Conservation (phyloP, 805 yeast genomes). For the Wickerhamiella azymoides region DNA sequence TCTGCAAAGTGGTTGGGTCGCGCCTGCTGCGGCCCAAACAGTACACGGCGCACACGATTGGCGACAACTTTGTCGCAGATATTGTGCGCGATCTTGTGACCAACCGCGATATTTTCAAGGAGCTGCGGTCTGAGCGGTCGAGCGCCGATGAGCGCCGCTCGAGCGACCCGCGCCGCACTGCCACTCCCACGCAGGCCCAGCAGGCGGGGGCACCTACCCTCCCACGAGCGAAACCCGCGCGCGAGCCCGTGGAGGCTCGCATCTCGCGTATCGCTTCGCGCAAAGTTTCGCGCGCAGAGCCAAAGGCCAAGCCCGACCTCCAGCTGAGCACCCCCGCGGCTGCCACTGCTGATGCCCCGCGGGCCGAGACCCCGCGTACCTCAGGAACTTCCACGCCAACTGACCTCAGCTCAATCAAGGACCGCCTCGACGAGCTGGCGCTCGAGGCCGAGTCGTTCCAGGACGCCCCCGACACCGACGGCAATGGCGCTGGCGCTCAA, state of each 20-base stretch:
- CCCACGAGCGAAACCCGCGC: background rate
- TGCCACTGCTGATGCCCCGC: background rate
- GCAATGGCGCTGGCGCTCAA: too few relatives aligned
- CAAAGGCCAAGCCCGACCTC: slow-evolving; percentile 1
- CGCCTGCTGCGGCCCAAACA: slow-evolving; percentile 43
- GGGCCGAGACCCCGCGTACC: background rate
- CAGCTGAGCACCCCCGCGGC: background rate
- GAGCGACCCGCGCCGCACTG: background rate
- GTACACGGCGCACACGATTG: slow-evolving; percentile 34
- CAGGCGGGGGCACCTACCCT: too few relatives aligned
- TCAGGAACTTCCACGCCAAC: background rate
- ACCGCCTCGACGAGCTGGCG: slow-evolving; percentile 5
- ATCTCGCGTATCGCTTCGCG: slow-evolving; percentile 9
- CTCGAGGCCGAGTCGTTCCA: slow-evolving; percentile 6
- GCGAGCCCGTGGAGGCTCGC: slow-evolving; percentile 11
- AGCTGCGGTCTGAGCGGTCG: slow-evolving; percentile 29
- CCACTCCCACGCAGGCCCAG: background rate
- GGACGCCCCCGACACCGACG: slow-evolving; percentile 4
- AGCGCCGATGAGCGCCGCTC: background rate
- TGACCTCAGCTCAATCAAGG: background rate
- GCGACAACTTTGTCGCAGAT: slow-evolving; percentile 44
- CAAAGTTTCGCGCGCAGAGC: background rate
- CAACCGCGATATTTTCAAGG: slow-evolving; percentile 53
- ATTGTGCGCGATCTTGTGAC: slow-evolving; percentile 49
- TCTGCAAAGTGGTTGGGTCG: slow-evolving; percentile 53